Conservation (phyloP, 768 basidiomycete species). For the Suillus discolor region DNA sequence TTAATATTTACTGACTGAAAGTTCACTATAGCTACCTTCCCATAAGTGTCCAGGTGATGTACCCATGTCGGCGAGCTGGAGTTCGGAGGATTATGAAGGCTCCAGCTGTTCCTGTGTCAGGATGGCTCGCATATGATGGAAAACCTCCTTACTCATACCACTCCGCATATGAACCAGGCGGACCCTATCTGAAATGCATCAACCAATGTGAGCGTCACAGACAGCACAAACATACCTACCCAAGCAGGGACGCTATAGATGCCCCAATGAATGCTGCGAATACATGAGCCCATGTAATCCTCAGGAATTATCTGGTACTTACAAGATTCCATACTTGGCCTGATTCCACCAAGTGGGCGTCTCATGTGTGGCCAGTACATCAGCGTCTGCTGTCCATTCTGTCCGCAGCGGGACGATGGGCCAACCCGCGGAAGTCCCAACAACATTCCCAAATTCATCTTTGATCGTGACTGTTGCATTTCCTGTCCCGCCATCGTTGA, state of each 20-base stretch:
- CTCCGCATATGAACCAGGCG: slow-evolving; percentile 47
- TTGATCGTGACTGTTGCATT: slow-evolving; percentile 36
- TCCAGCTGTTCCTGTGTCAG: slow-evolving; percentile 33
- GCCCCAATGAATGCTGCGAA: slow-evolving; percentile 51
- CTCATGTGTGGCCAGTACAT: slow-evolving; percentile 47
- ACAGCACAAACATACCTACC: slow-evolving; percentile 25
- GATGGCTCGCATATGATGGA: background rate
- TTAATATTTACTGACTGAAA: background rate
- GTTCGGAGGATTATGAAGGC: slow-evolving; percentile 39
- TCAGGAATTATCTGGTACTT: slow-evolving; percentile 18
- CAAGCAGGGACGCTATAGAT: slow-evolving; percentile 50
- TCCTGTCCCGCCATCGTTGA: slow-evolving; percentile 32
- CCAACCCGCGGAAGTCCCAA: slow-evolving; percentile 42
- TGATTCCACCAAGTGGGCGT: slow-evolving; percentile 58
- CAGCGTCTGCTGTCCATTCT: slow-evolving; percentile 41
- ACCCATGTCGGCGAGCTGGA: slow-evolving; percentile 44
- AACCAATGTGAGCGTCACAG: slow-evolving; percentile 7
- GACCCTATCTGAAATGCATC: slow-evolving; percentile 33
- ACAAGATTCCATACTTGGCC: slow-evolving; percentile 64
- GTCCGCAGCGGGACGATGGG: slow-evolving; percentile 39
- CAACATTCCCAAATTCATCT: slow-evolving; percentile 35
- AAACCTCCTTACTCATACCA: slow-evolving; percentile 51
- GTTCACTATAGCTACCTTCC: slow-evolving; percentile 34
- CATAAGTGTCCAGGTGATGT: slow-evolving; percentile 53
- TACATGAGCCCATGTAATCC: background rate